phyloP scores from a whole-genome alignment of 345 rosid species.

The Euphorbia peplus region DNA sequence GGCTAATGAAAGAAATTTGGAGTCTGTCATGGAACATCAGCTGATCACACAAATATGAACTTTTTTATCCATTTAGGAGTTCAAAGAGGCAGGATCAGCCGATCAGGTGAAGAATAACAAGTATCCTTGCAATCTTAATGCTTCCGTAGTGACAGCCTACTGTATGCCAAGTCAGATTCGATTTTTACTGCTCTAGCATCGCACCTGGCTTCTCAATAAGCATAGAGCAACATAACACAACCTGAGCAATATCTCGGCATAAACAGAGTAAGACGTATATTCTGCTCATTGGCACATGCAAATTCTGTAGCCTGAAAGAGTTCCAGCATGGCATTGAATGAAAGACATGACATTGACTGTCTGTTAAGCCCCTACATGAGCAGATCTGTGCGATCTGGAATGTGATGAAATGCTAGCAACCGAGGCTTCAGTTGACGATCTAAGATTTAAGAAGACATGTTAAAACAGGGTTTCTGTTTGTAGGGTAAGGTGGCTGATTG shows the following conservation, averaged over 20 bases:
- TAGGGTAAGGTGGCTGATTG: background rate
- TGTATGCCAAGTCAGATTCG: background rate
- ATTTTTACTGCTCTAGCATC: background rate
- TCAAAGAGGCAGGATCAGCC: background rate
- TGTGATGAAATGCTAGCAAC: background rate
- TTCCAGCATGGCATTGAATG: background rate
- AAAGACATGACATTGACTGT: background rate
- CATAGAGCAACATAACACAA: background rate
- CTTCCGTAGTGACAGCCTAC: background rate
- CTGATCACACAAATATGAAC: background rate
- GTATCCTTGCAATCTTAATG: background rate
- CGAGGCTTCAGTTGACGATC: background rate
- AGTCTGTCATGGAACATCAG: background rate
- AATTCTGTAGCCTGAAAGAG: background rate
- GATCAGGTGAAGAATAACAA: background rate
- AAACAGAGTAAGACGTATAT: background rate
- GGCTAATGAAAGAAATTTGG: background rate
- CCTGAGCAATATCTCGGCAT: background rate
- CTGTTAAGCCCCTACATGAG: background rate
- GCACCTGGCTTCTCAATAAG: background rate
- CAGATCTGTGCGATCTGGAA: background rate
- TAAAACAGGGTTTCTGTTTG: constrained; percentile 5
- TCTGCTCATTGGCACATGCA: background rate
- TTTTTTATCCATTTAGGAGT: background rate
- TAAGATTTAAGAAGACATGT: background rate